Evolutionary conservation across 2,329 filamentous ascomycete genomes (phyloP).

Genomic region (Neofusicoccum kwambonambiense): DNA sequence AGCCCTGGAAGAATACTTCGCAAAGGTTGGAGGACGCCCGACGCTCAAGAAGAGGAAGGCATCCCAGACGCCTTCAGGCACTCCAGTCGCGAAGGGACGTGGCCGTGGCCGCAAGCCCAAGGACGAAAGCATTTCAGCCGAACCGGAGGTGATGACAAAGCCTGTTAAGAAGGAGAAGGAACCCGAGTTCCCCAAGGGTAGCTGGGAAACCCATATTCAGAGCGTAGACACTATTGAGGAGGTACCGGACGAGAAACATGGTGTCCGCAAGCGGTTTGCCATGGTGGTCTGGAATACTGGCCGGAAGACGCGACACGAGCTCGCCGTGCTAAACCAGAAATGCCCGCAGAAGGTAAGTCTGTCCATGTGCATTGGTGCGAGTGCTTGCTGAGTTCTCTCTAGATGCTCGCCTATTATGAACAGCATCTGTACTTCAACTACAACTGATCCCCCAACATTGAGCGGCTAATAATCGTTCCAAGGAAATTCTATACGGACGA

Average conservation of each 20-base stretch:
- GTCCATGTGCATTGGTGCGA: background rate
- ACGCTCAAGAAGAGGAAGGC: constrained; percentile 50
- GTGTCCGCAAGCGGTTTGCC: constrained; percentile 58
- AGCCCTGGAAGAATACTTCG: constrained; percentile 64
- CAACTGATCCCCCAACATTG: background rate
- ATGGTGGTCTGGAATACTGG: constrained; percentile 74
- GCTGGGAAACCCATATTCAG: constrained; percentile 73
- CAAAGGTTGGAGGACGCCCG: constrained; percentile 61
- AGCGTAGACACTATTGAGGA: constrained; percentile 72
- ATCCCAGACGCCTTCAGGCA: background rate
- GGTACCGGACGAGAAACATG: constrained; percentile 39
- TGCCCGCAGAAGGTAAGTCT: constrained; percentile 70
- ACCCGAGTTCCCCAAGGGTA: constrained; percentile 69
- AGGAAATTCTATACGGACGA: constrained; percentile 6
- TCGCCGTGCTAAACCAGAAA: constrained; percentile 67
- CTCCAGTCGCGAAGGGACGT: background rate
- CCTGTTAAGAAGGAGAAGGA: constrained; percentile 37
- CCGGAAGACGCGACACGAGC: constrained; percentile 70
- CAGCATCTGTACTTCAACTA: constrained; percentile 41
- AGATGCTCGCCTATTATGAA: constrained; percentile 53
- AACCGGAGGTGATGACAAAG: constrained; percentile 24
- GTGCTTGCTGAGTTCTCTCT: background rate
- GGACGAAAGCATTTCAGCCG: constrained; percentile 24
- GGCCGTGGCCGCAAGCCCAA: constrained; percentile 28
- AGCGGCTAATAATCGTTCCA: constrained; percentile 2